A percentile compares a stretch with the other conserved stretches of the same genome.
phyloP scores from a whole-genome alignment of 768 basidiomycete genomes.

The Pisolithus tinctorius region DNA sequence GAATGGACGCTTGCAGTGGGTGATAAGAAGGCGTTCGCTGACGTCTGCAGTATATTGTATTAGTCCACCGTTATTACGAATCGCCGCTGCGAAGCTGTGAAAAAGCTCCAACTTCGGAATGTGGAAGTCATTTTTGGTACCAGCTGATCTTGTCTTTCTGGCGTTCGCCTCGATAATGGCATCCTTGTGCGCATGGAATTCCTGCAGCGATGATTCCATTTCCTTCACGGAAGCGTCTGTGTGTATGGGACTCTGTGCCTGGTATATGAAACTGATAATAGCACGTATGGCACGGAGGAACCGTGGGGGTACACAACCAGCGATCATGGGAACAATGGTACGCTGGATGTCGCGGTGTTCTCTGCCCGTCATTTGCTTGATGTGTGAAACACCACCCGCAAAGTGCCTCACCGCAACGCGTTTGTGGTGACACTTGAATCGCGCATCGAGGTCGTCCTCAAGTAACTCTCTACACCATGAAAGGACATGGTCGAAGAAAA shows the following conservation, averaged over 20 bases:
- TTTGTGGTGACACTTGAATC: background rate
- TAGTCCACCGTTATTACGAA: conserved; percentile 21
- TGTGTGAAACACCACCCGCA: background rate
- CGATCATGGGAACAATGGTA: background rate
- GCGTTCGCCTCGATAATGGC: background rate
- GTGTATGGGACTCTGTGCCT: no score
- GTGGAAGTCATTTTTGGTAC: background rate
- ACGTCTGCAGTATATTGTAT: conserved; percentile 32
- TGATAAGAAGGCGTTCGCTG: conserved; percentile 20
- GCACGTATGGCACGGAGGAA: background rate
- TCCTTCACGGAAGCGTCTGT: background rate
- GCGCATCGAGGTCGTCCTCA: no score
- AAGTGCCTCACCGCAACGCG: background rate
- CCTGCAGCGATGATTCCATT: background rate
- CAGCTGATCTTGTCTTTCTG: background rate
- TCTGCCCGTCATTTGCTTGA: background rate
- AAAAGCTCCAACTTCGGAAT: background rate
- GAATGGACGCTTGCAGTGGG: conserved; percentile 14
- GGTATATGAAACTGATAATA: no score
- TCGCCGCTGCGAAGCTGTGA: background rate
- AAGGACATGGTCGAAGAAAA: background rate
- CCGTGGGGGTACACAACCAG: background rate
- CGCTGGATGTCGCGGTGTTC: background rate
- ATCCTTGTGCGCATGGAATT: background rate
- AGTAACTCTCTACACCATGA: background rate